A percentile compares a stretch with the other conserved stretches of the same genome.
These are phyloP conservation scores for Starmerella kuoi DNA, from an alignment of 805 yeast genomes.

Conservation along the genomic window DNA sequence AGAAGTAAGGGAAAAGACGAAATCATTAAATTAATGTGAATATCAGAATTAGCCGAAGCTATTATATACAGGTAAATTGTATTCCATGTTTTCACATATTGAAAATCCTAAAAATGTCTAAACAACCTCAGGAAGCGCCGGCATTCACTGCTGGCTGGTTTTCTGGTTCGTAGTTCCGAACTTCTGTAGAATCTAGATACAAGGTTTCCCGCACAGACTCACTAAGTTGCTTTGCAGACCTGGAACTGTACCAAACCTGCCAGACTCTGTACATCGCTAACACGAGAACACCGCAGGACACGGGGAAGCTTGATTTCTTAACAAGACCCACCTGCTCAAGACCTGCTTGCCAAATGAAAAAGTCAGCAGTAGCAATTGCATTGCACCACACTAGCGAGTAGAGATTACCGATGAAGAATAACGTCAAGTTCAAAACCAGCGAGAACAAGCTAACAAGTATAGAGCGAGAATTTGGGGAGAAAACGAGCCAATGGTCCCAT, in stretches of 20 bases:
- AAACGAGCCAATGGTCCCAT: constrained; percentile 1
- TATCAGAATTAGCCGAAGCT: too few species aligned
- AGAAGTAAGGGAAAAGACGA: too few species aligned
- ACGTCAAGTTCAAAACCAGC: neutral
- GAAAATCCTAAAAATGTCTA: too few species aligned
- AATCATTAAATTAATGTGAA: too few species aligned
- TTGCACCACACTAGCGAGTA: neutral
- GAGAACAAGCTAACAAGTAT: neutral
- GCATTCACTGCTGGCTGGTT: neutral
- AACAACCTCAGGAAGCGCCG: too few species aligned
- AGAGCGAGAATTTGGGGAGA: neutral
- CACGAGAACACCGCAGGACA: neutral
- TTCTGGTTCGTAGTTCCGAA: constrained; percentile 6
- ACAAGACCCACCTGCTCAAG: constrained; percentile 1
- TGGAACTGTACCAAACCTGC: constrained; percentile 2
- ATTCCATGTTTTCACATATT: too few species aligned
- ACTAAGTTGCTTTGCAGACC: neutral
- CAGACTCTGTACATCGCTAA: neutral
- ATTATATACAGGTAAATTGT: too few species aligned
- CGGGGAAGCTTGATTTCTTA: neutral
- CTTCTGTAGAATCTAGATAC: constrained; percentile 8
- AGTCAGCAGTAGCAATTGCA: constrained; percentile 3
- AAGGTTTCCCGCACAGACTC: constrained; percentile 2
- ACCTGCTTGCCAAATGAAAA: constrained; percentile 1
- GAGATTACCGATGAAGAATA: neutral